Evolutionary conservation across 2,329 filamentous ascomycete species (phyloP).

Genomic region (Harringtonia aguacate): DNA sequence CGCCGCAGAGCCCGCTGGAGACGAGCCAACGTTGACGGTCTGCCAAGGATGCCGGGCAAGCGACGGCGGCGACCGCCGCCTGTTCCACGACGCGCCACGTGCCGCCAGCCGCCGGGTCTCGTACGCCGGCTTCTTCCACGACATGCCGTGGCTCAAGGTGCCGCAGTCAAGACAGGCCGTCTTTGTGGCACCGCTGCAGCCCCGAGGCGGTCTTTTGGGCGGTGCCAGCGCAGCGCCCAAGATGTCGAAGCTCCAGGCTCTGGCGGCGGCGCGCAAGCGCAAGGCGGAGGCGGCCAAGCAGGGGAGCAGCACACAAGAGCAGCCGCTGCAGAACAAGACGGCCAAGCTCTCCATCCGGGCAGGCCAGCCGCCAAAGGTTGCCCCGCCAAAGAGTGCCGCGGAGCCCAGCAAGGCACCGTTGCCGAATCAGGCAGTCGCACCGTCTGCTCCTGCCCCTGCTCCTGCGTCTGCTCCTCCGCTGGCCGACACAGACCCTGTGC

Average conservation of each 20-base stretch:
- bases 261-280: constrained; percentile 78
- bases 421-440: no score
- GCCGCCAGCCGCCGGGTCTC: constrained; percentile 12
- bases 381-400: no score
- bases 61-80: no score
- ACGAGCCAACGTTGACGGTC: no score
- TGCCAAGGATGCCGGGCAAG: constrained; percentile 4
- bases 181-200: constrained; percentile 45
- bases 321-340: constrained; percentile 11
- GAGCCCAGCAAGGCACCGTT: neutral
- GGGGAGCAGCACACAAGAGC: constrained; percentile 9
- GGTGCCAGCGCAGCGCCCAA: constrained; percentile 59
- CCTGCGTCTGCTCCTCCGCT: no score
- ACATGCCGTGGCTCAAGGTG: constrained; percentile 76
- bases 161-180: constrained; percentile 55
- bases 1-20: no score
- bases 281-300: constrained; percentile 56
- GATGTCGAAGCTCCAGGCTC: constrained; percentile 79
- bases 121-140: constrained; percentile 59
- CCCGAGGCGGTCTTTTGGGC: constrained; percentile 62
- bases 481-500: neutral
- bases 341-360: constrained; percentile 9
- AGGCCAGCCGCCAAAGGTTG: constrained; percentile 3
- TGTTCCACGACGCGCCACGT: neutral
- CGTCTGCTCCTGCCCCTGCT: no score